phyloP scores from a whole-genome alignment of 495 filamentous ascomycete species.

The Daldinia vernicosa region DNA sequence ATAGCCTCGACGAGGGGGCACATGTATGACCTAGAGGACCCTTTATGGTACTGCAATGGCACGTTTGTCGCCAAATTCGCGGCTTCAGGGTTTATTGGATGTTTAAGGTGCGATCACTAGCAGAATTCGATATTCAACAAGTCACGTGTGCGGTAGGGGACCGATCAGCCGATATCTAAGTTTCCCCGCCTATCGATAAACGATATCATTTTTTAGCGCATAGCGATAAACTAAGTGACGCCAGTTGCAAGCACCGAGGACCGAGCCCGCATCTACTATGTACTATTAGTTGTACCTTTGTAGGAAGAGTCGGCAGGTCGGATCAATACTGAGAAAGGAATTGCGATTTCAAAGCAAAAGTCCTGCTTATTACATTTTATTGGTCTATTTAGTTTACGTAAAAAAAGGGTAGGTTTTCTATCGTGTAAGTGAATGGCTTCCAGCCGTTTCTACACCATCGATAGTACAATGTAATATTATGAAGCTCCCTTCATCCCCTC shows the following conservation, averaged over 20 bases:
- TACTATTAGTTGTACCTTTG: background rate
- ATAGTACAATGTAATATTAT: conserved; percentile 15
- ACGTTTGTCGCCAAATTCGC: conserved; percentile 28
- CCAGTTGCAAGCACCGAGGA: conserved; percentile 15
- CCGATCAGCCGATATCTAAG: conserved; percentile 6
- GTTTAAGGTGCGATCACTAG: conserved; percentile 3
- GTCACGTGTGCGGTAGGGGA: conserved; percentile 31
- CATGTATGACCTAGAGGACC: background rate
- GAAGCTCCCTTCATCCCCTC: conserved; percentile 9
- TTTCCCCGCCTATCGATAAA: conserved; percentile 35
- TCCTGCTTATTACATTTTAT: conserved; percentile 34
- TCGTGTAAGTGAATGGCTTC: conserved; percentile 45
- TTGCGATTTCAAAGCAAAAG: conserved; percentile 55
- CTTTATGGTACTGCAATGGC: conserved; percentile 18
- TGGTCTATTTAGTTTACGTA: background rate
- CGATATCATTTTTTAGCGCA: background rate
- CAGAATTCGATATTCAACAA: conserved; percentile 32
- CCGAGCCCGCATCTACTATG: conserved; percentile 2
- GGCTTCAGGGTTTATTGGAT: conserved; percentile 7
- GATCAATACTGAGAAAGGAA: background rate
- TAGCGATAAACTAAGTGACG: background rate
- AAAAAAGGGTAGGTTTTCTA: conserved; percentile 23
- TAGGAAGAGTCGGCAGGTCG: background rate
- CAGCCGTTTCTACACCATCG: conserved; percentile 14
- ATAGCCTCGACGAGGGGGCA: background rate